These are phyloP conservation scores for Apiospora pterosperma DNA, from an alignment of 2,329 filamentous ascomycete species.

Conservation along the genomic window DNA sequence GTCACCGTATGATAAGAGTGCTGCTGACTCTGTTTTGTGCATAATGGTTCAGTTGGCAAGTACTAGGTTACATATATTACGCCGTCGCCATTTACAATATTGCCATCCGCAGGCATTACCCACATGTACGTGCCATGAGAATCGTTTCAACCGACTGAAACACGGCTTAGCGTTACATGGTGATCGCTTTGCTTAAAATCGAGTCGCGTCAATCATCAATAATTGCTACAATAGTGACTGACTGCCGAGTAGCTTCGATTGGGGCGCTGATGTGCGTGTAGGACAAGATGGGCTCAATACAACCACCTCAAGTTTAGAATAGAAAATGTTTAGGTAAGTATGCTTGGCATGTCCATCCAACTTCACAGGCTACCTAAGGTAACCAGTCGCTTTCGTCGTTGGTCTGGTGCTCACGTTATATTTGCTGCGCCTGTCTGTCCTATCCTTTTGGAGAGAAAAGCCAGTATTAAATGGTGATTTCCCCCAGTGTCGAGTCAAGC, in stretches of 20 bases:
- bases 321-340: neutral
- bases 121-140: neutral
- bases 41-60: neutral
- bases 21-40: neutral
- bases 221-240: neutral
- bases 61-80: neutral
- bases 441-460: neutral
- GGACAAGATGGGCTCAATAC: no score
- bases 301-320: neutral
- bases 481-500: neutral
- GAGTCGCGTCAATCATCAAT: neutral
- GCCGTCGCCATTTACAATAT: neutral
- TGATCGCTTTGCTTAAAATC: neutral
- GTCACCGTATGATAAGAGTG: neutral
- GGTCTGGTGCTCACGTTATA: neutral
- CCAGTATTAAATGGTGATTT: neutral
- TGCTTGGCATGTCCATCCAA: neutral
- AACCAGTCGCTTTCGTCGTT: neutral
- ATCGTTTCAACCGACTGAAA: neutral
- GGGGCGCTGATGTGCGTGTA: neutral
- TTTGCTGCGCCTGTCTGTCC: neutral
- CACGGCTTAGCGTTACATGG: neutral
- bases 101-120: neutral
- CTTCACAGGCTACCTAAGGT: neutral
- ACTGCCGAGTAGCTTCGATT: neutral